Base-by-base conservation (phyloP, 495 filamentous ascomycete genomes). In the Aspergillus leporis region DNA sequence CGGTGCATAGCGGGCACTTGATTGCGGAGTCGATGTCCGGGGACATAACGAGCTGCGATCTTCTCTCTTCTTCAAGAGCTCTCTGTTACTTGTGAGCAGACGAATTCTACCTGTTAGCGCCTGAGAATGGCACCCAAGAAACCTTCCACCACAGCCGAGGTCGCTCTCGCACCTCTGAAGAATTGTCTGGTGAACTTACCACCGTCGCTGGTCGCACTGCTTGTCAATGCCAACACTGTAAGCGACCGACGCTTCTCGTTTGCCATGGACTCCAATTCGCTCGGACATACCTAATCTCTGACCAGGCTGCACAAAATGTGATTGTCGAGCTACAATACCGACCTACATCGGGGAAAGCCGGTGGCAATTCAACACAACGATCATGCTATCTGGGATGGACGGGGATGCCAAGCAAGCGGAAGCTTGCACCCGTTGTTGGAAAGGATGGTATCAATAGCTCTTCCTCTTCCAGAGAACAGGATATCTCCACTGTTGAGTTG, bases 111-210 rank as follows among this genome's bases (percentile, higher is more conserved):
- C 55, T 23, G 10, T 53, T 55, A 43, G 65, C 66, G 68, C 64
- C 54, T 66, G 54, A 72, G 22, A 56, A 88, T 88, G 85, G 85
- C 85, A 63, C 82, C 85, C 65, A 88, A 80, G 73, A 90, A 87
- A 75, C 80, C 82, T 61, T 85, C 87, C 32, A 85, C 85, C 0
- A 81, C 85, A 49, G 91, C 89, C 40, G 90, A 94, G 74, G 80
- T 96, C 58, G 86, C 86, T 43, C 81, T 97, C 22, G 82, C 89
- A 22, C 89, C 91, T 54, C 81, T 97, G 10, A 95, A 95, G 75
- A 97, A 88, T 68, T 98, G 94, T 74, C 83, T 98, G 19, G 90
- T 96, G 61, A 98, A 98, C 71, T 81, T 98, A 18, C 94, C 94
- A 30, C 71, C 87, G n/a, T 90, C 90, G 4, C 79, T 97, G 25